Percentiles rank a stretch among this genome's conserved stretches.
These are phyloP conservation scores for Boletus subluridellus DNA, from an alignment of 1,284 basidiomycete genomes.

Conservation along the genomic window DNA sequence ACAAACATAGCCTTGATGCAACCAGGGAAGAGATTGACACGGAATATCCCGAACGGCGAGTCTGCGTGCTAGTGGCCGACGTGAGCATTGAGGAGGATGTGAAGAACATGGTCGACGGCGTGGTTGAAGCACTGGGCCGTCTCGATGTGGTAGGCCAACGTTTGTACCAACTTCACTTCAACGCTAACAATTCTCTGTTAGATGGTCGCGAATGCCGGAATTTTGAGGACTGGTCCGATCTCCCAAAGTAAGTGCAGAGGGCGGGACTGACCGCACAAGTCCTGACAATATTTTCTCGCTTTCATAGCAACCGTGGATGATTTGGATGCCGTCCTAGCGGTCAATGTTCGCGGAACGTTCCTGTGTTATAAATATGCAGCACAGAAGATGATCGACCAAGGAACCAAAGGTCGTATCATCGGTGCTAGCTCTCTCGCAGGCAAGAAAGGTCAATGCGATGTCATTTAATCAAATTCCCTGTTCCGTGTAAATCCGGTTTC, in stretches of 20 bases:
- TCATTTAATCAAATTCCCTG: not conserved
- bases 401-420: conserved; percentile 39
- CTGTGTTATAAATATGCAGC: conserved; percentile 41
- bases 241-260: conserved; percentile 23
- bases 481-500: not conserved
- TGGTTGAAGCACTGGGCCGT: conserved; percentile 33
- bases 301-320: conserved; percentile 24
- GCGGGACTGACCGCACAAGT: too few species aligned
- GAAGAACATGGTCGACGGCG: conserved; percentile 32
- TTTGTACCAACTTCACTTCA: not conserved
- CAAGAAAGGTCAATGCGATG: conserved; percentile 27
- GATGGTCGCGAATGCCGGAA: conserved; percentile 42
- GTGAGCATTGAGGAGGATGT: conserved; percentile 39
- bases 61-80: conserved; percentile 29
- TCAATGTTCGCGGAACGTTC: conserved; percentile 37
- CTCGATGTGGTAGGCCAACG: conserved; percentile 37
- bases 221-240: conserved; percentile 24
- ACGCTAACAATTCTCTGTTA: conserved; percentile 3
- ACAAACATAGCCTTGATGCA: conserved; percentile 20
- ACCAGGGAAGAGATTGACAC: conserved; percentile 28
- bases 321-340: conserved; percentile 28
- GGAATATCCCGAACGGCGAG: conserved; percentile 21
- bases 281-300: not conserved
- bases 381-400: conserved; percentile 38
- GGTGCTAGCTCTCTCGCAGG: conserved; percentile 37